Evolutionary conservation across 345 rosid genomes (phyloP), one percentile per base, ranked within the genome.

Genomic region (Brassica nigra): DNA sequence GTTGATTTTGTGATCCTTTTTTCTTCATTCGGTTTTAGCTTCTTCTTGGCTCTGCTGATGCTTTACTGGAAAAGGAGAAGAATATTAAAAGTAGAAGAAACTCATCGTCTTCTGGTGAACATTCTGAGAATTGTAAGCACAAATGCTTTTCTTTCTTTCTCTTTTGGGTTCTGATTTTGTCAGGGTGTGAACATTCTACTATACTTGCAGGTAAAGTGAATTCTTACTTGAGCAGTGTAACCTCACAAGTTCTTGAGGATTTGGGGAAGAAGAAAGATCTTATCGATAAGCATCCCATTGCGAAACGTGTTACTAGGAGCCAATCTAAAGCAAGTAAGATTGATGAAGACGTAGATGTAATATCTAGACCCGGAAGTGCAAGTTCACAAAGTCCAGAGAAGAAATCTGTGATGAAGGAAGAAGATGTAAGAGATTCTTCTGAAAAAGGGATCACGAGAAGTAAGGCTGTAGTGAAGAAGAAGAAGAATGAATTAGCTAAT

Each of bases 361-460:
- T 66, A 18, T 69, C 77, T 30, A 85, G 76, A 55, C 39, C 42
- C 55, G 77, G 75, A 20, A 64, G 82, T 82, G 83, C 78, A 28
- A 83, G 79, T 68, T 76, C 81, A 49, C 80, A 73, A 16, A 81
- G 62, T 59, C 83, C 77, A 14, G 82, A 79, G 80, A 76, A 12
- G 76, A 71, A 66, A 33, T 30, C 73, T 39, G 57, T 52, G 62
- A 73, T 5, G 80, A 54, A 69, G 81, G 78, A 67, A 75, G 78
- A 66, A 83, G 83, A 73, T 77, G 34, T 68, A 73, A 44, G 75
- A 74, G 71, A 33, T 83, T 79, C 82, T 82, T 61, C 80, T 6
- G 75, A 61, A 73, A 86, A 72, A 80, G 73, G 34, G 83, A 73
- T 67, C 37, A 78, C 31, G 28, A 83, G 59, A 67, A 76, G 49